phyloP scores from a whole-genome alignment of 2,329 filamentous ascomycete species.

The Capronia epimyces region DNA sequence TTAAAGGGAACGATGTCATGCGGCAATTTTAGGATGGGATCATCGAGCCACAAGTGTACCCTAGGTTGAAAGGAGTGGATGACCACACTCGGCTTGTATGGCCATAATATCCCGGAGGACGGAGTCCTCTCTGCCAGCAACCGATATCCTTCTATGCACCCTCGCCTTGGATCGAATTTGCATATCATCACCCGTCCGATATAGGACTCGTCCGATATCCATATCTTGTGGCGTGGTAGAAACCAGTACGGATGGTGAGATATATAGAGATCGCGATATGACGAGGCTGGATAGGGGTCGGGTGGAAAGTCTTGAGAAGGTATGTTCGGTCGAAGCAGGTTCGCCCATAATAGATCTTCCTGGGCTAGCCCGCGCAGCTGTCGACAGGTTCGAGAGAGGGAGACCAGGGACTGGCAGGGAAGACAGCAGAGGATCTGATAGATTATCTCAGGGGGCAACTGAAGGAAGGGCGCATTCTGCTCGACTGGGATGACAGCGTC shows the following conservation, averaged over 20 bases:
- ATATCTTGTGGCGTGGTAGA: constrained; percentile 70
- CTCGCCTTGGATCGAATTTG: constrained; percentile 67
- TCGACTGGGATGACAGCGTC: constrained; percentile 8
- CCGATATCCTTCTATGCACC: constrained; percentile 74
- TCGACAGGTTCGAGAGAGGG: constrained; percentile 57
- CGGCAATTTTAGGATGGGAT: constrained; percentile 60
- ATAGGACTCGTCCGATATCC: constrained; percentile 72
- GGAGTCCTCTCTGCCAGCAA: constrained; percentile 60
- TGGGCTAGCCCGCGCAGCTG: constrained; percentile 54
- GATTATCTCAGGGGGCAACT: constrained; percentile 69
- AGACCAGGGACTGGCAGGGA: constrained; percentile 57
- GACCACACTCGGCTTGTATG: constrained; percentile 58
- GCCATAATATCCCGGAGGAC: constrained; percentile 58
- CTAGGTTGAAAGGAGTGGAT: constrained; percentile 68
- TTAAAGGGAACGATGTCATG: constrained; percentile 20
- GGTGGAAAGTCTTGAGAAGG: constrained; percentile 49
- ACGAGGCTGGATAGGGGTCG: constrained; percentile 51
- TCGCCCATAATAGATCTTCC: constrained; percentile 67
- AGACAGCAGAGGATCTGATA: constrained; percentile 65
- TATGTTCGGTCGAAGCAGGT: constrained; percentile 62
- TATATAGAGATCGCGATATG: constrained; percentile 66
- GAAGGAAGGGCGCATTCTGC: constrained; percentile 19
- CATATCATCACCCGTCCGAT: constrained; percentile 69
- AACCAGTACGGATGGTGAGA: constrained; percentile 81
- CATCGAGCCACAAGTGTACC: constrained; percentile 67